Evolutionary conservation across 2,329 filamentous ascomycete species (phyloP), one percentile per base, ranked within the genome.

Genomic region (Fusarium nanum): DNA sequence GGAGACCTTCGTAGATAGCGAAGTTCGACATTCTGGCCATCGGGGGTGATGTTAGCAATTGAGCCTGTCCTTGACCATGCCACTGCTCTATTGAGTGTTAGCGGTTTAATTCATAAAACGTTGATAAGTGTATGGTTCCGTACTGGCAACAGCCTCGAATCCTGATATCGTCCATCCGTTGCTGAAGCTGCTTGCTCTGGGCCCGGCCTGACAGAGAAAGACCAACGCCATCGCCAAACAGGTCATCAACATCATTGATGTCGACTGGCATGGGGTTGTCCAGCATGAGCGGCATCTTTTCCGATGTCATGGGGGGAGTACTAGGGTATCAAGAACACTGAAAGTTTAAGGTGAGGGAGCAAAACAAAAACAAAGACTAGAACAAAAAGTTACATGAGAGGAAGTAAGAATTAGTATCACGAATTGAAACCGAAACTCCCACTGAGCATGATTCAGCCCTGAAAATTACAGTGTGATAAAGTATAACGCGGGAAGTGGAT

Each of bases 11-110:
- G 86, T 53, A 97, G 84, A 76, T 93, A 91, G 63, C 91, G 89
- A 47, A 97, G 84, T 76, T 92, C 89, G 55, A 98, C 83, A 16
- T 85, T 86, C 49, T 86, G 86, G 28, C 92, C 92, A 79, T 94
- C 91, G 18, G 88, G 82, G 22, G 90, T 88, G 71, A 98, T 91
- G 56, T 91, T 91, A 28, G 94, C 94, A 71, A 98, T 93, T 64
- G 91, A 93, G 45, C 95, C 95, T 65, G 89, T 88, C 74, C 91
- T 94, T 13, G 95, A 97, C 94, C 95, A 98, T 30, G 92, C 90
- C 56, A 98, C 87, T 70, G 89, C 89, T 77, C 94, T 97, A 73
- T 46, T 49, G 47, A 49, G 30, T 41, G 23, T 75, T 53, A 75
- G 73, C 44, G 25, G 47, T 28, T 42, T 30, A 37, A 32, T 47